Conservation (phyloP, 345 rosid genomes). For the Populus davidiana region DNA sequence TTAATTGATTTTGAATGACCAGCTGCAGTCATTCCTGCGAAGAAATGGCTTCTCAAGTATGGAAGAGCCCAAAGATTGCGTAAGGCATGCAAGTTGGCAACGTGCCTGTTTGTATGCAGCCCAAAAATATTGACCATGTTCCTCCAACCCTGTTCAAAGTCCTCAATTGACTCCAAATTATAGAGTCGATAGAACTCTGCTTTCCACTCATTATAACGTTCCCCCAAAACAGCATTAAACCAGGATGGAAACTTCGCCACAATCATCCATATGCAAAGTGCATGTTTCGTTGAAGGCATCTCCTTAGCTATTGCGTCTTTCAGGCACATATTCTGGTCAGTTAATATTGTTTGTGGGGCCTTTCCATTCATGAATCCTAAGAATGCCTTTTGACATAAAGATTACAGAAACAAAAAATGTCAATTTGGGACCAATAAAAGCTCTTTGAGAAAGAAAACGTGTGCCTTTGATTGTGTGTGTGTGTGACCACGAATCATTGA, state of each 20-base stretch:
- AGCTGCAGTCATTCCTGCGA: conserved; percentile 76
- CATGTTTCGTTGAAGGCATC: conserved; percentile 82
- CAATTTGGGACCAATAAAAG: neutral
- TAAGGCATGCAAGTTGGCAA: conserved; percentile 59
- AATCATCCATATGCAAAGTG: conserved; percentile 96
- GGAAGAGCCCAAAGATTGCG: conserved; percentile 84
- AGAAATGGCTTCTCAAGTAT: conserved; percentile 78
- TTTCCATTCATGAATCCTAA: conserved; percentile 83
- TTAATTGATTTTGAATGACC: conserved; percentile 81
- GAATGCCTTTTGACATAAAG: conserved; percentile 51
- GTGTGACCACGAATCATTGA: neutral
- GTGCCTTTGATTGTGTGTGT: neutral
- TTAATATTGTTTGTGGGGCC: conserved; percentile 82
- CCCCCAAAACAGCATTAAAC: conserved; percentile 90
- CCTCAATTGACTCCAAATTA: conserved; percentile 74
- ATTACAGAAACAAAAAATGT: conserved; percentile 21
- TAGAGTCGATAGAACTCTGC: conserved; percentile 81
- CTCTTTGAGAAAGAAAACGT: neutral
- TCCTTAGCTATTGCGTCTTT: conserved; percentile 90
- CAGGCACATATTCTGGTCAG: conserved; percentile 88
- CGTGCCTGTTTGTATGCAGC: conserved; percentile 80
- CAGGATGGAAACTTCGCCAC: conserved; percentile 93
- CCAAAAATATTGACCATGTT: conserved; percentile 83
- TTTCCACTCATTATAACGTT: conserved; percentile 92
- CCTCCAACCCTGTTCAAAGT: conserved; percentile 89